Base-by-base conservation (phyloP, 345 rosid genomes). In the Capsella bursapastoris region DNA sequence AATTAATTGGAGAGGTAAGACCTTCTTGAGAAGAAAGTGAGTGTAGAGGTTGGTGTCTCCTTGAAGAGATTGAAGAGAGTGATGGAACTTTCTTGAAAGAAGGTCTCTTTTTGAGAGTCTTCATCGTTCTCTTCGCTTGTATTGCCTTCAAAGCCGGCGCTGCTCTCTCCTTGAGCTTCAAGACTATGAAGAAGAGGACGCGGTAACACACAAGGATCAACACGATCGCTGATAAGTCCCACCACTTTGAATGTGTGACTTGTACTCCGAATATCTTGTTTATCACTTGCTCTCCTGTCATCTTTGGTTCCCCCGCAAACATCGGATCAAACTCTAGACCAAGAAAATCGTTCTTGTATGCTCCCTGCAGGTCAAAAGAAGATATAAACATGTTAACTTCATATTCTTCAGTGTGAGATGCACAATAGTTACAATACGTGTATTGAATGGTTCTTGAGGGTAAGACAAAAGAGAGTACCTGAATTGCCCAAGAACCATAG, bases 11-110 rank as follows among this genome's bases (percentile, higher is more conserved):
- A 73, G 96, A 90, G 71, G 78, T 84, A 5, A 90, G 89, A 72
- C 98, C 97, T 71, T 94, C 98, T 82, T 88, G 97, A 52, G 96
- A 87, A 65, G 98, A 90, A 70, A 94, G 77, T 12, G 97, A 83
- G 43, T 67, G 85, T 11, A 73, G 86, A 69, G 87, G 81, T 13
- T 89, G 91, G 64, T 86, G 89, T 76, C 98, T 83, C 73, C 76
- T 86, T 38, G 96, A 90, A 43, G 89, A 81, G 64, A 82, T 0
- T 38, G 81, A 78, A 49, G 80, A 64, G 32, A 83, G 11, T 4
- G 91, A 79, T 13, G 92, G 83, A 1, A 49, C 40, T 63, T 80
- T 82, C 84, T 86, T 82, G 57, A 95, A 90, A n/a, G 97, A 95
- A 56, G 96, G 91, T 77, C 93, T 85, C 75, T 81, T 84, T 35